A percentile compares a stretch with the other conserved stretches of the same genome.
Conservation (phyloP, 2,329 filamentous ascomycete genomes). For the Fonsecaea monophora region DNA sequence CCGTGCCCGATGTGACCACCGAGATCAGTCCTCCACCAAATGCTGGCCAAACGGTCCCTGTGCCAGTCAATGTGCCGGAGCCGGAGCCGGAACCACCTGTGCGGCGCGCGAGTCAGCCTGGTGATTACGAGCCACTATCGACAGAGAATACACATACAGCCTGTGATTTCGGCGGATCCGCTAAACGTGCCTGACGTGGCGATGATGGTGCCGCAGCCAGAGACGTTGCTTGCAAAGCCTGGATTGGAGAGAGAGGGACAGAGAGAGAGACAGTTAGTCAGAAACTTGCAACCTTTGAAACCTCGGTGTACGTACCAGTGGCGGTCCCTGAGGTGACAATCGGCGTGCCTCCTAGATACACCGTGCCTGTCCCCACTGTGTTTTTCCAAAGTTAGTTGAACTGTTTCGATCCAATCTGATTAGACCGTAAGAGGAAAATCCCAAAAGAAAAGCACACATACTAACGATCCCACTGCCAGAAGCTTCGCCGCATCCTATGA, state of each 20-base stretch:
- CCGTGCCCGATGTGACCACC: slow-evolving; percentile 33
- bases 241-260: background rate
- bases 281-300: no score
- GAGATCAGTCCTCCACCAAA: slow-evolving; percentile 25
- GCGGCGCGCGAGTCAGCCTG: background rate
- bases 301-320: slow-evolving; percentile 22
- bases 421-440: no score
- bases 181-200: slow-evolving; percentile 35
- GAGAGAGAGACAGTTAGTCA: no score
- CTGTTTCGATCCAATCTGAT: no score
- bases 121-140: background rate
- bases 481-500: slow-evolving; percentile 36
- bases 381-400: background rate
- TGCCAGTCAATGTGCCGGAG: slow-evolving; percentile 35
- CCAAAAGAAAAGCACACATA: slow-evolving; percentile 17
- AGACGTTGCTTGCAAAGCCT: slow-evolving; percentile 30
- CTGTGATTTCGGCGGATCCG: slow-evolving; percentile 35
- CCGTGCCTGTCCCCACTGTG: slow-evolving; percentile 29
- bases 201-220: slow-evolving; percentile 36
- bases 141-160: slow-evolving; percentile 26
- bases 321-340: slow-evolving; percentile 26
- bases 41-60: slow-evolving; percentile 37
- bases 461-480: slow-evolving; percentile 35
- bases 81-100: slow-evolving; percentile 36
- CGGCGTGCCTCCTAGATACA: slow-evolving; percentile 20